Conservation (phyloP, 805 yeast genomes). For the Starmerella ratchasimensis region DNA sequence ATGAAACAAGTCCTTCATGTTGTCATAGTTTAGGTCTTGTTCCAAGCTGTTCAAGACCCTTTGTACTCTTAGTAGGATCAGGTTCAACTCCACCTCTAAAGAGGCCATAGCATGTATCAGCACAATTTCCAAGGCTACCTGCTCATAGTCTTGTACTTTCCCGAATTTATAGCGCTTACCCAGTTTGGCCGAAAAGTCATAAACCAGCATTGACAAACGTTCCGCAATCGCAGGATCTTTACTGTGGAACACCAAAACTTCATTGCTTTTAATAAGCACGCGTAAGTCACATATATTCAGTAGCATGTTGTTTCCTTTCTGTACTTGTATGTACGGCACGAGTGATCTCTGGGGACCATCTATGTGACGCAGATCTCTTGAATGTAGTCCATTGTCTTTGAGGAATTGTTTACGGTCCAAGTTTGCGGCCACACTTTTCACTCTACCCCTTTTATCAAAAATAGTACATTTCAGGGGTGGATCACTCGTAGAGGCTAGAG, state of each 20-base stretch:
- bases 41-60: constrained; percentile 57
- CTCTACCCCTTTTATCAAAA: constrained; percentile 43
- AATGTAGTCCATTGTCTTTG: constrained; percentile 57
- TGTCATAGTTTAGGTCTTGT: constrained; percentile 62
- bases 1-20: constrained; percentile 57
- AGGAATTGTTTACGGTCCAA: constrained; percentile 44
- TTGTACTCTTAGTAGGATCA: constrained; percentile 46
- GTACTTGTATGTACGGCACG: constrained; percentile 50
- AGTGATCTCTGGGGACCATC: constrained; percentile 40
- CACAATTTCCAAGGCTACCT: constrained; percentile 70
- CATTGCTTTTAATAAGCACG: constrained; percentile 43
- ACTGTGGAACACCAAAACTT: constrained; percentile 52
- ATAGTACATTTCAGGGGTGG: constrained; percentile 38
- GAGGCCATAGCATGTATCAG: constrained; percentile 67
- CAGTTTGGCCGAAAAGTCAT: constrained; percentile 68
- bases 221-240: constrained; percentile 39
- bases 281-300: constrained; percentile 50
- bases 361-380: constrained; percentile 76
- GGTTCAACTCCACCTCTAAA: constrained; percentile 59
- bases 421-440: constrained; percentile 42
- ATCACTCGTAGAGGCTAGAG: constrained; percentile 7
- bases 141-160: constrained; percentile 51
- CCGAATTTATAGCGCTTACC: constrained; percentile 24
- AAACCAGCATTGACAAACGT: constrained; percentile 61
- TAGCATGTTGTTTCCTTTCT: constrained; percentile 39